Conservation (phyloP, 345 rosid genomes). For the Euphorbia peplus region DNA sequence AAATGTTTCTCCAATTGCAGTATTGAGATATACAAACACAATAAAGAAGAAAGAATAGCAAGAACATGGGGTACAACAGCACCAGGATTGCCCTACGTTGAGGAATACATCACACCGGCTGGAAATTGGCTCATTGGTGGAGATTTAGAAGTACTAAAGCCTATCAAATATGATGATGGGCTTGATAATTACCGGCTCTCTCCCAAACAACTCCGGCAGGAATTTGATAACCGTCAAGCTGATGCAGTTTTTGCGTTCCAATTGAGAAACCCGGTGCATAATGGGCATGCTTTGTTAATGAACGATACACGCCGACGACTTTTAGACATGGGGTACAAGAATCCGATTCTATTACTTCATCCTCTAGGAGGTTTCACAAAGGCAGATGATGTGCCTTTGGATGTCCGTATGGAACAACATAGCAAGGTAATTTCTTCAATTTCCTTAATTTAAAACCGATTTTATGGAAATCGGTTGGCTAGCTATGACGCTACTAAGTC, state of each 20-base stretch:
- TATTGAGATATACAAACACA: constrained; percentile 83
- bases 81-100: constrained; percentile 87
- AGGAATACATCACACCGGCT: constrained; percentile 61
- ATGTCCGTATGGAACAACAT: constrained; percentile 95
- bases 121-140: constrained; percentile 98
- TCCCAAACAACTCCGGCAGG: constrained; percentile 75
- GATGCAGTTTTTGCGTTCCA: constrained; percentile 99
- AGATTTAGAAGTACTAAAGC: constrained; percentile 71
- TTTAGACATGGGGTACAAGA: constrained; percentile 85
- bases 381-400: constrained; percentile 93
- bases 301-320: constrained; percentile 78
- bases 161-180: constrained; percentile 85
- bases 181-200: constrained; percentile 95
- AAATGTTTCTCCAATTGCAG: constrained; percentile 34
- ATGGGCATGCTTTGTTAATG: constrained; percentile 93
- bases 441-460: neutral
- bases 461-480: neutral
- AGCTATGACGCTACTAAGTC: neutral
- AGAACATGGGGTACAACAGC: constrained; percentile 95
- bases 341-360: constrained; percentile 86
- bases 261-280: constrained; percentile 91
- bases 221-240: constrained; percentile 76
- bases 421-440: constrained; percentile 52
- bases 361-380: constrained; percentile 95
- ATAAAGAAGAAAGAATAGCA: constrained; percentile 89